phyloP scores from a whole-genome alignment of 2,329 filamentous ascomycete species.

The Stagonosporopsis vannaccii region DNA sequence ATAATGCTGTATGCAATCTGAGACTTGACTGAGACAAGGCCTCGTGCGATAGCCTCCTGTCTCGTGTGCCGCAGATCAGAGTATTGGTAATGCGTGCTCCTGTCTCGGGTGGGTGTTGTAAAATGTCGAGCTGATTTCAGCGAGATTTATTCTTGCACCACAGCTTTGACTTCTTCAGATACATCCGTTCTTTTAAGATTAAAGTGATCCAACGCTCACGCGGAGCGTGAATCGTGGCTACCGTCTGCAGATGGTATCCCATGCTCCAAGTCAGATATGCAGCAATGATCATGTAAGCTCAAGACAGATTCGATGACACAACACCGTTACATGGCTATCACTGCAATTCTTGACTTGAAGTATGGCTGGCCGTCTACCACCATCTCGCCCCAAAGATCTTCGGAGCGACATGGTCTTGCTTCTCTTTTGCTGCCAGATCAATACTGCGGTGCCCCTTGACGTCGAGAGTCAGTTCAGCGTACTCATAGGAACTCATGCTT shows the following conservation, averaged over 20 bases:
- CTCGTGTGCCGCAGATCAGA: neutral
- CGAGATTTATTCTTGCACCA: neutral
- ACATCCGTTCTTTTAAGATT: neutral
- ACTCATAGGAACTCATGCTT: slow-evolving; percentile 73
- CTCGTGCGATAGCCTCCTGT: neutral
- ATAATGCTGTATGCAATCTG: neutral
- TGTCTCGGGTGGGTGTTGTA: neutral
- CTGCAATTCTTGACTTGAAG: neutral
- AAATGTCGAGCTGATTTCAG: neutral
- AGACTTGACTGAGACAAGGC: neutral
- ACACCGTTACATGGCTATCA: neutral
- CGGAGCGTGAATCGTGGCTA: neutral
- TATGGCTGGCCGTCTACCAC: slow-evolving; percentile 30
- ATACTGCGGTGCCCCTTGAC: slow-evolving; percentile 69
- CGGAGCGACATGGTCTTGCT: slow-evolving; percentile 38
- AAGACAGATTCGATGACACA: too few species aligned
- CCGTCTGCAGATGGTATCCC: too few species aligned
- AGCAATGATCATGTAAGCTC: too few species aligned
- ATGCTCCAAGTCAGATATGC: too few species aligned
- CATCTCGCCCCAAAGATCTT: slow-evolving; percentile 49
- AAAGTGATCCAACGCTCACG: neutral
- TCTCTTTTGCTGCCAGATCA: slow-evolving; percentile 42
- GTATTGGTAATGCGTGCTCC: neutral
- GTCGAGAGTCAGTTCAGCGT: slow-evolving; percentile 81
- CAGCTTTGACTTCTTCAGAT: neutral